phyloP scores from a whole-genome alignment of 306 rosid genomes.

The Calophaca sinica region DNA sequence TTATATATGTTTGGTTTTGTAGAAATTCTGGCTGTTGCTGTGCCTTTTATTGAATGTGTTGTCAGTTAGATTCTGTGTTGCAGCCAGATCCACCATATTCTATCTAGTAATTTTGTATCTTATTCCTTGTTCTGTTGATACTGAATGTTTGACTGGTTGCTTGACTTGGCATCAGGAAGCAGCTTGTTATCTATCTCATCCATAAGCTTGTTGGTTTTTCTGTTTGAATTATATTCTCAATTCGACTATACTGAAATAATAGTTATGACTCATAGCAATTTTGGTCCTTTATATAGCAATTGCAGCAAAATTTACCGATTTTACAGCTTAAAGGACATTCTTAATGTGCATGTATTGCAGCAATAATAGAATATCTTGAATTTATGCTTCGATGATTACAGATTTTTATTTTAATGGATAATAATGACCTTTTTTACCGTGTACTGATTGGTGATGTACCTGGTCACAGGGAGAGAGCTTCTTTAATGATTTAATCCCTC shows the following conservation, averaged over 20 bases:
- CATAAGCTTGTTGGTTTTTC: not conserved
- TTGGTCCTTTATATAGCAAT: not conserved
- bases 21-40: not conserved
- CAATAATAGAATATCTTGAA: not conserved
- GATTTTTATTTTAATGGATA: constrained; percentile 4
- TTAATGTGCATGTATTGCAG: not conserved
- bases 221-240: not conserved
- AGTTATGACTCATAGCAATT: not conserved
- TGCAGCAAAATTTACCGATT: not conserved
- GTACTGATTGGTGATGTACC: constrained; percentile 30
- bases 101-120: constrained; percentile 3
- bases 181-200: not conserved
- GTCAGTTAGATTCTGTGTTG: constrained; percentile 7
- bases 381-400: not conserved
- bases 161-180: not conserved
- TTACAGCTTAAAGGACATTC: not conserved
- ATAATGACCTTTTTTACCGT: not conserved
- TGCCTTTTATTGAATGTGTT: not conserved
- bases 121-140: not conserved
- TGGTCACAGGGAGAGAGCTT: constrained; percentile 88
- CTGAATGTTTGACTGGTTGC: not conserved
- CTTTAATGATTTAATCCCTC: constrained; percentile 75
- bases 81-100: not conserved
- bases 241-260: not conserved
- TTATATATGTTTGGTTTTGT: not conserved